Base-by-base conservation (phyloP, 495 filamentous ascomycete species). In the Aspergillus egyptiacus region DNA sequence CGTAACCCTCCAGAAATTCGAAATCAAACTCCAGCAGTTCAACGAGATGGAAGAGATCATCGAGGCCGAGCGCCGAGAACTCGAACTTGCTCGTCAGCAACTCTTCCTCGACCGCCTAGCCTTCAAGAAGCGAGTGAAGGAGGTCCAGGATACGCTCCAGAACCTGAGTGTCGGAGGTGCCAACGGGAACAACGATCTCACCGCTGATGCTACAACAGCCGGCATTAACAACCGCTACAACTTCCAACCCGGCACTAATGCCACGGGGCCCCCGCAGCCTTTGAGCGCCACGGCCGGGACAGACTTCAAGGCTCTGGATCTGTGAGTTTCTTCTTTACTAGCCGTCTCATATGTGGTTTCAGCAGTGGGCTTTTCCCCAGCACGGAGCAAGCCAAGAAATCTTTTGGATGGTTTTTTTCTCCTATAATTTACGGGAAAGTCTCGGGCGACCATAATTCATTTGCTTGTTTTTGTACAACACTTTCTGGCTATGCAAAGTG, bases 1-100 rank as follows among this genome's bases (percentile, higher is more conserved):
- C 62, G 71, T 88, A 13, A 89, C 84, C 14, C 75, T 96, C 23
- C 79, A 87, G 58, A 91, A 91, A 64, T 78, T 89, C 61, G 85
- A 91, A 59, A 72, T 90, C 46, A 91, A 91, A 72, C 73, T 93
- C 41, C 80, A 85, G 57, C 95, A 96, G 62, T 98, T 98, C 74
- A 85, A 87, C 56, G 94, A 97, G 69, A 88, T 98, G 78, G 93
- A 98, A 60, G 73, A 83, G 39, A 83, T 95, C 46, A 74, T 96
- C 41, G 86, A 95, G 56, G 87, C 90, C 2, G 94, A 98, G 69
- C 83, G 91, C 41, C 80, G 90, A 31, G 94, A 98, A 64, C 75
- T 98, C 2, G 93, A 97, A 67, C 77, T 89, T 40, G 86, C 85
- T 3, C 80, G 93, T 10, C 89, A 95, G 64, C 87, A 95, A 66